phyloP scores from a whole-genome alignment of 805 yeast genomes.

The Lachancea meyersii region DNA sequence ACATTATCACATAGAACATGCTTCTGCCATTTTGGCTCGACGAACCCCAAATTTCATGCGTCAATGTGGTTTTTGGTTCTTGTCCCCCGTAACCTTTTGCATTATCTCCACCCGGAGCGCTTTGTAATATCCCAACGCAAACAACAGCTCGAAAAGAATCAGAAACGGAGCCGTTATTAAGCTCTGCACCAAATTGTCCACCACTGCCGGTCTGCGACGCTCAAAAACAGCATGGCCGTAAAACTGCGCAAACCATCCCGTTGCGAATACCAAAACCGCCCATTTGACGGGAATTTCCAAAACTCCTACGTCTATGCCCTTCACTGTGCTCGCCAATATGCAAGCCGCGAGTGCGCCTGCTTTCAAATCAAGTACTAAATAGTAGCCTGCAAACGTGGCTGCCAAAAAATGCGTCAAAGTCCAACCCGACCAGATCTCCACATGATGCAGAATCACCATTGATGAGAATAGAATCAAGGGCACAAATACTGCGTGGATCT shows the following conservation, averaged over 20 bases:
- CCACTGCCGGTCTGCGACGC: constrained; percentile 74
- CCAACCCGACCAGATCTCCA: constrained; percentile 16
- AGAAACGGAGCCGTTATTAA: constrained; percentile 87
- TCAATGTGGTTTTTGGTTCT: background rate
- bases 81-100: background rate
- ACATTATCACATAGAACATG: no score
- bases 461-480: constrained; percentile 66
- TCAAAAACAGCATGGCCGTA: constrained; percentile 84
- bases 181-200: constrained; percentile 80
- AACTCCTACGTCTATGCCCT: constrained; percentile 19
- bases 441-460: constrained; percentile 16
- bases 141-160: constrained; percentile 71
- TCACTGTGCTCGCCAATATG: constrained; percentile 32
- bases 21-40: no score
- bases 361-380: constrained; percentile 47
- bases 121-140: constrained; percentile 54
- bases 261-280: constrained; percentile 38
- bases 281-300: constrained; percentile 10
- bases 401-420: constrained; percentile 37
- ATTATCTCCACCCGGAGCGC: constrained; percentile 40
- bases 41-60: background rate
- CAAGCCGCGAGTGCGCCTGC: constrained; percentile 44
- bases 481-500: constrained; percentile 71
- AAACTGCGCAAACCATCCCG: constrained; percentile 78
- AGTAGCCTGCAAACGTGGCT: constrained; percentile 49